Evolutionary conservation across 805 yeast genomes (phyloP).

Genomic region (Candida chilensis): DNA sequence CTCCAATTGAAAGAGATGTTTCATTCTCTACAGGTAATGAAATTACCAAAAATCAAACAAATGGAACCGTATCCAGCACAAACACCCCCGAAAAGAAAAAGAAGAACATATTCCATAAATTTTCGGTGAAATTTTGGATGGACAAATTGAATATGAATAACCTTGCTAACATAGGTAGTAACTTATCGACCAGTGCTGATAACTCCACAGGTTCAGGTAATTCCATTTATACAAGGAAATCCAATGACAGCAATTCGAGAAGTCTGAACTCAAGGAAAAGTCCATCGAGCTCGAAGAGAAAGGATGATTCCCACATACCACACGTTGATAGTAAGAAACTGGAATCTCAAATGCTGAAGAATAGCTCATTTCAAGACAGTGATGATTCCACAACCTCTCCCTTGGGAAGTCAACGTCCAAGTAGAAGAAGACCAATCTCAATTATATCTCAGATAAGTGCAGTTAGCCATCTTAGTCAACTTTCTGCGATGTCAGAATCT

Average conservation of each 20-base stretch:
- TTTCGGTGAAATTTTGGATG: background rate
- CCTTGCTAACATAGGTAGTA: too few species aligned
- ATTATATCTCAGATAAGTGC: conserved; percentile 29
- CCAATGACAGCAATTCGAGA: background rate
- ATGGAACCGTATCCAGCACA: too few species aligned
- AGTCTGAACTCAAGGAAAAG: too few species aligned
- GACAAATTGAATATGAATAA: too few species aligned
- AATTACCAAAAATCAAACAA: too few species aligned
- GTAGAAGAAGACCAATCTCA: conserved; percentile 25
- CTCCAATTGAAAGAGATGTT: too few species aligned
- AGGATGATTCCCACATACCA: too few species aligned
- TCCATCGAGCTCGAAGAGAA: too few species aligned
- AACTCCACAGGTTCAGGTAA: background rate
- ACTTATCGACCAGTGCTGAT: conserved; percentile 2
- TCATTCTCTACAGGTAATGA: background rate
- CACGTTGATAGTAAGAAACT: too few species aligned
- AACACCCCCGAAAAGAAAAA: background rate
- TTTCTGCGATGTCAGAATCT: conserved; percentile 31
- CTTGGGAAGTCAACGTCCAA: background rate
- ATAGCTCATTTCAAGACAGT: too few species aligned
- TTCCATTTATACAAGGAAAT: background rate
- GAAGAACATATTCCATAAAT: conserved; percentile 1
- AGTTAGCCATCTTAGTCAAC: conserved; percentile 27
- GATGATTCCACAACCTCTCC: too few species aligned
- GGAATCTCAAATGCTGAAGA: too few species aligned